These are phyloP conservation scores for Hyphopichia pseudoburtonii DNA, from an alignment of 1,139 yeast genomes.

Conservation along the genomic window DNA sequence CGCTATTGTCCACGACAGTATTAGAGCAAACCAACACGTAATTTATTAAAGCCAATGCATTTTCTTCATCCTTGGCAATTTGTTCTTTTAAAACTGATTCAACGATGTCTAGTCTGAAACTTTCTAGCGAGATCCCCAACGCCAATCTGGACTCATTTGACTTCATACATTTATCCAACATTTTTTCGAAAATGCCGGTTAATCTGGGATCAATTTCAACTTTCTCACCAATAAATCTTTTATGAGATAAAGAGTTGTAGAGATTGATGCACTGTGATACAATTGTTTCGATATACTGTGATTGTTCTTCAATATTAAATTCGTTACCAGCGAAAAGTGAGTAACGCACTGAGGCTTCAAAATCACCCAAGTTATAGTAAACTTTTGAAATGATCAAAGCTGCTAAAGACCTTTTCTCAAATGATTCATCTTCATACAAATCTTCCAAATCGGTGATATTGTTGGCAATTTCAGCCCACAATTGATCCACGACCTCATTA, in stretches of 20 bases:
- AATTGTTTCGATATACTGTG: constrained; percentile 92
- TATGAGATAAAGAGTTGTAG: constrained; percentile 67
- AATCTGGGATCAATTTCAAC: constrained; percentile 61
- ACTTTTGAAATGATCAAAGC: constrained; percentile 93
- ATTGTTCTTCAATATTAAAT: constrained; percentile 69
- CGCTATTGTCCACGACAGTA: constrained; percentile 56
- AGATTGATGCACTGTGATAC: constrained; percentile 89
- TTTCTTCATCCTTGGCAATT: constrained; percentile 38
- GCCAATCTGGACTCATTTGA: constrained; percentile 78
- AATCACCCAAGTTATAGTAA: constrained; percentile 93
- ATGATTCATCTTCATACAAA: constrained; percentile 78
- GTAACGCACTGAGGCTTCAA: constrained; percentile 84
- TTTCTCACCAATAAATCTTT: constrained; percentile 37
- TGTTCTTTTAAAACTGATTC: constrained; percentile 57
- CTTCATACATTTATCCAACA: constrained; percentile 77
- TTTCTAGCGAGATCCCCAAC: constrained; percentile 87
- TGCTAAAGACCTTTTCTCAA: constrained; percentile 77
- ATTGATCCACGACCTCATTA: constrained; percentile 79
- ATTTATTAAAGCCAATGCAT: constrained; percentile 57
- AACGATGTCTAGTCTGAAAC: constrained; percentile 81
- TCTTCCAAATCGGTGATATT: constrained; percentile 85
- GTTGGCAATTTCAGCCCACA: constrained; percentile 98
- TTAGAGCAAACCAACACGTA: constrained; percentile 80
- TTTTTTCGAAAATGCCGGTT: constrained; percentile 71
- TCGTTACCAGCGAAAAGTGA: constrained; percentile 82